Base-by-base conservation (phyloP, 495 filamentous ascomycete species). In the Aspergillus baeticus region DNA sequence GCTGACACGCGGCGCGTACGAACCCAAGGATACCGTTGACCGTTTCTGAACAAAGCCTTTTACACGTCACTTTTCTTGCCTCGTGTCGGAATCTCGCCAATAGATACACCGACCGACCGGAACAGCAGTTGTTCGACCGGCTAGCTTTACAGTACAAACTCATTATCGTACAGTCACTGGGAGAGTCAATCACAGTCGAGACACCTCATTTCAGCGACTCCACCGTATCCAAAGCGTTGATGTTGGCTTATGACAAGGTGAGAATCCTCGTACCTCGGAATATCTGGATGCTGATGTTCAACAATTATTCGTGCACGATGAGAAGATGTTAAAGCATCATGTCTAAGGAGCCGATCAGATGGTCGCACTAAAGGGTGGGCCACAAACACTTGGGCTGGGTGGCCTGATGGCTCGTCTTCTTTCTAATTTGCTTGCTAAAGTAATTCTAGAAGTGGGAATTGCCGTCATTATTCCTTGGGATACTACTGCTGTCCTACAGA, bases 221-320 rank as follows among this genome's bases (percentile, higher is more conserved):
- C 0, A 63, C 61, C 0, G 52, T 66, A 41, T 51, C 61, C 36
- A 61, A 59, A 41, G 58, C 63, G 5, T 61, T 63, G 2, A 66
- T 66, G 63, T 35, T 66, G 13, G 55, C 63, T 48, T 66, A 63
- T 56, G 63, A 66, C 37, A 61, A 66, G 58, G 63, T 59, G 57
- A 31, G 22, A 7, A 10, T 6, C 34, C 42, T 22, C 15, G 37
- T 6, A 17, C 11, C 3, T 1, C 3, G 1, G n/a, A 21, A n/a
- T 13, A 33, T 3, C 4, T 21, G 17, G 34, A 1, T 0, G 34
- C 45, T 62, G n/a, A 51, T 15, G 11, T 13, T 10, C 11, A 10
- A 4, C 46, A 66, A 61, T 48, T 54, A 31, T 63, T 56, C 37
- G 18, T 61, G 10, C 37, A 34, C 7, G 58, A 66, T 53, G 31